Conservation (phyloP, 257 asterid species). For the Solanum arcanum region DNA sequence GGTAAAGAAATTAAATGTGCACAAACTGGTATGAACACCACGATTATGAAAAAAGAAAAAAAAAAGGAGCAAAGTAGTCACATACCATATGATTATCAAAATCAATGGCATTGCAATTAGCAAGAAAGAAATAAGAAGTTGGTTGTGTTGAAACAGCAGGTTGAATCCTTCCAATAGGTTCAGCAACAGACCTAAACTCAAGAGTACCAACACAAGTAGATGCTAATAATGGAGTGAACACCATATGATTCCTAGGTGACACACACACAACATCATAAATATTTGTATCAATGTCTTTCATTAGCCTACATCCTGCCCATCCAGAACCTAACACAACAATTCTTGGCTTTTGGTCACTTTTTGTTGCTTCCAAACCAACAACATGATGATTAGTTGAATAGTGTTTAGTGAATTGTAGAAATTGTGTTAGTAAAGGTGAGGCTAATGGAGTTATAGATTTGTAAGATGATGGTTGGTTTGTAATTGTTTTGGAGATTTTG, state of each 20-base stretch:
- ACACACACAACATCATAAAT: conserved; percentile 75
- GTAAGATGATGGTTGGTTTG: conserved; percentile 16
- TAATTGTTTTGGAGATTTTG: conserved; percentile 34
- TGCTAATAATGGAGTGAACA: conserved; percentile 90
- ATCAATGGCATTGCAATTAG: conserved; percentile 68
- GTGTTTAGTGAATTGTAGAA: conserved; percentile 36
- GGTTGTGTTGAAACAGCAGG: conserved; percentile 90
- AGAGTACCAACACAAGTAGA: conserved; percentile 99
- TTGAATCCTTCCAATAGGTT: conserved; percentile 87
- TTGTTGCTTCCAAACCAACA: conserved; percentile 55
- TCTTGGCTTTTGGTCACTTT: conserved; percentile 76
- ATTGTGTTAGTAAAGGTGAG: conserved; percentile 32
- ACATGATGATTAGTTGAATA: background rate
- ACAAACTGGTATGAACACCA: background rate
- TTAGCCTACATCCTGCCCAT: conserved; percentile 95
- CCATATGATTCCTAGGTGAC: conserved; percentile 98
- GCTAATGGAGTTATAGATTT: background rate
- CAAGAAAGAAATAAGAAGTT: conserved; percentile 78
- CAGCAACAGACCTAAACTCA: conserved; percentile 96
- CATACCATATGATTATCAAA: conserved; percentile 61
- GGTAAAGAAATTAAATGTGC: background rate
- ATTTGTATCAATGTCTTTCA: conserved; percentile 70
- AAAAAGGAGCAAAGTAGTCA: background rate
- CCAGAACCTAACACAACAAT: conserved; percentile 93
- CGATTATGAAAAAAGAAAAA: background rate